Conservation (phyloP, 805 yeast species). For the Cyberlindnera americana region DNA sequence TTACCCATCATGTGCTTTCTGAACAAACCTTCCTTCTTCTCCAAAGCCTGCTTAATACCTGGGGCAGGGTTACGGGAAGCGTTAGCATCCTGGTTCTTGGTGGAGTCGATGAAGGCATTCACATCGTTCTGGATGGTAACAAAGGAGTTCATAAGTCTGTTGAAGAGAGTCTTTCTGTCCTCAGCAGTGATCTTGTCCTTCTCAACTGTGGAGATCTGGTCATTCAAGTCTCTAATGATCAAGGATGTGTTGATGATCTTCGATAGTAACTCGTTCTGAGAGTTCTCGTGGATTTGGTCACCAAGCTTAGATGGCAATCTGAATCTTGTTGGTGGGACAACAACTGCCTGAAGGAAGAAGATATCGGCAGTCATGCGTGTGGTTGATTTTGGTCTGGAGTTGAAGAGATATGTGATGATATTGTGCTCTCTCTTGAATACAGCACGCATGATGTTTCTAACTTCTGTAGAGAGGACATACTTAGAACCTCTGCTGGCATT, state of each 20-base stretch:
- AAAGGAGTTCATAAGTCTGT: slow-evolving; percentile 91
- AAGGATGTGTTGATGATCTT: slow-evolving; percentile 76
- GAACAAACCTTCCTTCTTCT: slow-evolving; percentile 97
- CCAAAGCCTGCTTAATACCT: slow-evolving; percentile 96
- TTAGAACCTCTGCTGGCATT: slow-evolving; percentile 66
- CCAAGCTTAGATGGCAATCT: slow-evolving; percentile 96
- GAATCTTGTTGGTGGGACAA: slow-evolving; percentile 96
- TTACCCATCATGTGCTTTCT: slow-evolving; percentile 99
- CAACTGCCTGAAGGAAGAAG: slow-evolving; percentile 83
- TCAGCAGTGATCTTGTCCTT: slow-evolving; percentile 59
- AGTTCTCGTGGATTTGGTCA: slow-evolving; percentile 91
- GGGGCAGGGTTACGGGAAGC: slow-evolving; percentile 72
- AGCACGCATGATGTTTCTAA: slow-evolving; percentile 69
- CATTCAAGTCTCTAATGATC: slow-evolving; percentile 84
- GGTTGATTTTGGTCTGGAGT: slow-evolving; percentile 63
- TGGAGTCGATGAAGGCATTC: slow-evolving; percentile 87
- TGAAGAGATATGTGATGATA: slow-evolving; percentile 71
- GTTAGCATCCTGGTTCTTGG: slow-evolving; percentile 75
- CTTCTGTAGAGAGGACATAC: slow-evolving; percentile 84
- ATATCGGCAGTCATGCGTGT: slow-evolving; percentile 62
- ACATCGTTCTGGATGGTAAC: slow-evolving; percentile 94
- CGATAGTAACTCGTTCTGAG: slow-evolving; percentile 85
- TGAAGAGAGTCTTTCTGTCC: slow-evolving; percentile 74
- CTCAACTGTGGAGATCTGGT: slow-evolving; percentile 63
- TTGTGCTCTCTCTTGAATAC: slow-evolving; percentile 73